These are phyloP conservation scores for Calonectria fujianensis DNA, from an alignment of 2,329 filamentous ascomycete genomes.

Conservation along the genomic window DNA sequence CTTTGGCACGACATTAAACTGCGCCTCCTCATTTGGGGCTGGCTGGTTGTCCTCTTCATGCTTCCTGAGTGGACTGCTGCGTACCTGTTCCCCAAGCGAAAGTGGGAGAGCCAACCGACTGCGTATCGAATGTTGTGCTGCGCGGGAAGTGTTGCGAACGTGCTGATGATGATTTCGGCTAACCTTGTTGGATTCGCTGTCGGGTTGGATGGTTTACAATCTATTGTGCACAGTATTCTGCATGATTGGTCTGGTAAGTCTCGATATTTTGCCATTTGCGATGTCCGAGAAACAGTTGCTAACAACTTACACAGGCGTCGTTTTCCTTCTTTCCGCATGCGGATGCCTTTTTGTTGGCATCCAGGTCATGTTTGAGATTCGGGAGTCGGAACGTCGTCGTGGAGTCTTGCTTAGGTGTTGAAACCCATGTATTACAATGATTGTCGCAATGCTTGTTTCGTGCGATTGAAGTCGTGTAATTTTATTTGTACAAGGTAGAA, in stretches of 20 bases:
- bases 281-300: slow-evolving; percentile 36
- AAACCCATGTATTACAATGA: slow-evolving; percentile 13
- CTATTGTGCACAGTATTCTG: slow-evolving; percentile 84
- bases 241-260: slow-evolving; percentile 80
- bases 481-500: slow-evolving; percentile 40
- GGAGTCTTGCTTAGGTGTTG: slow-evolving; percentile 91
- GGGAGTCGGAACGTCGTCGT: slow-evolving; percentile 87
- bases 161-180: slow-evolving; percentile 96
- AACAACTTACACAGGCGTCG: slow-evolving; percentile 70
- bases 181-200: slow-evolving; percentile 97
- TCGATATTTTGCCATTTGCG: neutral
- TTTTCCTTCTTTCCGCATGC: slow-evolving; percentile 84
- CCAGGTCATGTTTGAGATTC: slow-evolving; percentile 97
- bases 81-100: slow-evolving; percentile 81
- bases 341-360: slow-evolving; percentile 87
- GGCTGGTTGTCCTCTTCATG: slow-evolving; percentile 96
- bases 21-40: slow-evolving; percentile 94
- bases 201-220: slow-evolving; percentile 89
- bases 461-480: slow-evolving; percentile 39
- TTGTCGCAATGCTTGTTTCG: slow-evolving; percentile 17
- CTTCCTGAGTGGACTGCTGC: slow-evolving; percentile 87
- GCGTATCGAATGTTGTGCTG: slow-evolving; percentile 88
- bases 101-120: slow-evolving; percentile 82
- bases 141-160: slow-evolving; percentile 86
- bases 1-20: slow-evolving; percentile 98